Percentiles rank a stretch among this genome's conserved stretches.
These are phyloP conservation scores for Ceratonia siliqua DNA, from an alignment of 306 rosid species.

Conservation along the genomic window DNA sequence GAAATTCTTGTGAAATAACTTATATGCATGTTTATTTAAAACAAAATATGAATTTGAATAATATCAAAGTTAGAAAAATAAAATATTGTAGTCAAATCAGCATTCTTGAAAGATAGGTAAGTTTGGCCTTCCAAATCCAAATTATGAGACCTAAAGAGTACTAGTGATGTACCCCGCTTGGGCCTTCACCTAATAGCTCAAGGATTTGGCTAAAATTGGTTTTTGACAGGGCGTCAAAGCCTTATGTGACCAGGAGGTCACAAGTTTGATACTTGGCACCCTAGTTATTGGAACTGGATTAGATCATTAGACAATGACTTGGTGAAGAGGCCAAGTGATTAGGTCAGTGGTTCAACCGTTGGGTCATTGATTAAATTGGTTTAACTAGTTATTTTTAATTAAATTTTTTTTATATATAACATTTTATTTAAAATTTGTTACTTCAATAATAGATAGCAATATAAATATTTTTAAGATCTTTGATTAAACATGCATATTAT, in stretches of 20 bases:
- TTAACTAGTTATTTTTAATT: no score
- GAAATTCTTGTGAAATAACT: neutral
- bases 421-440: no score
- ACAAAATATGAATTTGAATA: neutral
- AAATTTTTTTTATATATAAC: no score
- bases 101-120: neutral
- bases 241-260: neutral
- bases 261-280: neutral
- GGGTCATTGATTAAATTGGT: no score
- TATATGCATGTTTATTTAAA: neutral
- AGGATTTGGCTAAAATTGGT: neutral
- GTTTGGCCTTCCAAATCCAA: neutral
- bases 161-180: neutral
- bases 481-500: no score
- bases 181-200: neutral
- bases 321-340: no score
- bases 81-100: neutral
- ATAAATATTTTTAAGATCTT: no score
- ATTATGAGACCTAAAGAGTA: neutral
- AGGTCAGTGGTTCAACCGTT: no score
- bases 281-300: no score
- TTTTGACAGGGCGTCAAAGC: neutral
- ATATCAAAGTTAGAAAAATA: neutral
- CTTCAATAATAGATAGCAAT: no score
- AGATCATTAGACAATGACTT: no score